Evolutionary conservation across 106 monocot genomes (phyloP).

Genomic region (Agapanthus africanus): DNA sequence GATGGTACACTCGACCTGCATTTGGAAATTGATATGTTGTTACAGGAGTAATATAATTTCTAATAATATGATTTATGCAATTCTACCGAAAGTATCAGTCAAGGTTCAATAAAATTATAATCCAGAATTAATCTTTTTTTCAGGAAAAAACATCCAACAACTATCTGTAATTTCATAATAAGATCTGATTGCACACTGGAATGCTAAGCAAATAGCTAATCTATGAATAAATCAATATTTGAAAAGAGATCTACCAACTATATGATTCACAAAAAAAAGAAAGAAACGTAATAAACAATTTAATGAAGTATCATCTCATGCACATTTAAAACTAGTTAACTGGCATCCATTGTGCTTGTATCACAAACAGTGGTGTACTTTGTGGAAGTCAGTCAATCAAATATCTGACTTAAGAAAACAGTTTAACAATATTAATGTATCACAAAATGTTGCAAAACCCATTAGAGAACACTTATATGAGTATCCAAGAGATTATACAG

Average conservation of each 20-base stretch:
- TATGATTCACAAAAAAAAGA: neutral
- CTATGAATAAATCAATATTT: neutral
- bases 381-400: neutral
- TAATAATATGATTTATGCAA: neutral
- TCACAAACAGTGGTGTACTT: neutral
- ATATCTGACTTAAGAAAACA: neutral
- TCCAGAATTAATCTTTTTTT: neutral
- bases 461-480: neutral
- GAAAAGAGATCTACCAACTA: neutral
- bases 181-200: neutral
- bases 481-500: neutral
- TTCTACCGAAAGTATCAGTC: neutral
- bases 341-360: neutral
- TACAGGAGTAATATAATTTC: neutral
- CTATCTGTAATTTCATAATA: neutral
- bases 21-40: neutral
- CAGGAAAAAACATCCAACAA: neutral
- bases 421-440: neutral
- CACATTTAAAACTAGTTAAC: neutral
- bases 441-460: neutral
- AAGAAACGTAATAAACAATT: too few relatives aligned
- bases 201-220: conserved; percentile 1
- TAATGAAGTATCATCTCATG: neutral
- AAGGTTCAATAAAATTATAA: neutral
- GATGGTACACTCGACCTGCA: conserved; percentile 84